Evolutionary conservation across 176 grass and related monocot genomes (phyloP).

Genomic region (Cenchrus purpureus): DNA sequence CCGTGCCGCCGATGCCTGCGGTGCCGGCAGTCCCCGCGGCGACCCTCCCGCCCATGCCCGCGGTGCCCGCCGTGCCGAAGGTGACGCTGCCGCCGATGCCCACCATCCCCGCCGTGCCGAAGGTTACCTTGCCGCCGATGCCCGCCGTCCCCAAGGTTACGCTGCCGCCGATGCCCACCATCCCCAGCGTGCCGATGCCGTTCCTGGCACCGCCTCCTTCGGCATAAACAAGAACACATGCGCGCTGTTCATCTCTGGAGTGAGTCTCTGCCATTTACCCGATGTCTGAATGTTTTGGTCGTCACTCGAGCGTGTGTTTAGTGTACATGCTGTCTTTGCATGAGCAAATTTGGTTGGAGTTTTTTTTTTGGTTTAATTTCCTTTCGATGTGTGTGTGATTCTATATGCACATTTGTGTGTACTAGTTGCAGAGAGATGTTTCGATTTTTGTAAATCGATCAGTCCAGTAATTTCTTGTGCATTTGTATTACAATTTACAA

Average conservation of each 20-base stretch:
- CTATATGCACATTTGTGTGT: not conserved
- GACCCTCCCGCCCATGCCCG: not conserved
- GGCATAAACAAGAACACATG: not conserved
- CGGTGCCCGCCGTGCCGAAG: conserved; percentile 10
- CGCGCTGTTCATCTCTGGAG: not conserved
- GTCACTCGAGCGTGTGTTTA: not conserved
- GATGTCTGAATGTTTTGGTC: not conserved
- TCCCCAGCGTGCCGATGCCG: conserved; percentile 25
- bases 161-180: not conserved
- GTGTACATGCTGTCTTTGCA: not conserved
- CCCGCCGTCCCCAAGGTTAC: not conserved
- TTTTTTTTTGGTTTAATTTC: not conserved
- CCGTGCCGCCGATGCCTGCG: not conserved
- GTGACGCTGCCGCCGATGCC: not conserved
- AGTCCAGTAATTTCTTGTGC: not conserved
- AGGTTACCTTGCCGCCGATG: not conserved
- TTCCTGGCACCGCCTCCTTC: conserved; percentile 39
- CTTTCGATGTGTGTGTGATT: not conserved
- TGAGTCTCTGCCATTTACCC: not conserved
- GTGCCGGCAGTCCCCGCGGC: not conserved
- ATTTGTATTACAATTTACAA: not conserved
- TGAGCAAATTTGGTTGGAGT: not conserved
- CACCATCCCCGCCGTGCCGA: not conserved
- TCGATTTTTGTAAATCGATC: not conserved
- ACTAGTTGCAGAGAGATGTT: not conserved